Percentiles rank a stretch among this genome's conserved stretches.
Evolutionary conservation across 2,329 filamentous ascomycete genomes (phyloP).

Genomic region (Ceratocystis diversiconidia): DNA sequence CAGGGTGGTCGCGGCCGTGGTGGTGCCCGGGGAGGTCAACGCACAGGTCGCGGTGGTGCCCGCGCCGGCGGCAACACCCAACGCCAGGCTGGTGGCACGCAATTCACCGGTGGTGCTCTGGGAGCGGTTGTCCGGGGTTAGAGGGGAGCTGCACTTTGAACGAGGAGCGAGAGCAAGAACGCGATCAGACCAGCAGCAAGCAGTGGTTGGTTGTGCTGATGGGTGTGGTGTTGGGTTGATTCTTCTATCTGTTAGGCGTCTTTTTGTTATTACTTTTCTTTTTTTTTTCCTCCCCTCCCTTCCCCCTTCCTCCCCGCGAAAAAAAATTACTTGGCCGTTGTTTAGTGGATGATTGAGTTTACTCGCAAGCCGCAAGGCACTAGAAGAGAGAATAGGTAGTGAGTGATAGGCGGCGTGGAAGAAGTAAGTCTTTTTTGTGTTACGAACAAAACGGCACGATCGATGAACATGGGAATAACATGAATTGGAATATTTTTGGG

Average conservation of each 20-base stretch:
- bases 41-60: conserved; percentile 34
- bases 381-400: neutral
- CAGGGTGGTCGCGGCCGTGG: conserved; percentile 67
- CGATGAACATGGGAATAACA: neutral
- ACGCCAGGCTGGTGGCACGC: conserved; percentile 56
- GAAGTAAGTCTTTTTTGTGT: neutral
- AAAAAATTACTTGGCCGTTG: neutral
- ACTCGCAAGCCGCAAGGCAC: neutral
- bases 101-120: conserved; percentile 70
- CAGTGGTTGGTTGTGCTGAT: neutral
- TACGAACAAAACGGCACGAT: neutral
- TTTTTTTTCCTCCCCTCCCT: neutral
- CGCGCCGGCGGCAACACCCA: conserved; percentile 43
- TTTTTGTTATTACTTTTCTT: conserved; percentile 10
- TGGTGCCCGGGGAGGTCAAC: conserved; percentile 51
- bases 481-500: neutral
- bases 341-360: too few relatives aligned
- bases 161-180: neutral
- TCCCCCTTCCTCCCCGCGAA: neutral
- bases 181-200: neutral
- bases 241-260: conserved; percentile 11
- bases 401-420: neutral
- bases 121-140: conserved; percentile 49
- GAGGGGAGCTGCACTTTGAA: neutral
- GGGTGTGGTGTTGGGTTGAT: conserved; percentile 4